phyloP scores from a whole-genome alignment of 495 filamentous ascomycete species.

The Aspergillus ostianus region DNA sequence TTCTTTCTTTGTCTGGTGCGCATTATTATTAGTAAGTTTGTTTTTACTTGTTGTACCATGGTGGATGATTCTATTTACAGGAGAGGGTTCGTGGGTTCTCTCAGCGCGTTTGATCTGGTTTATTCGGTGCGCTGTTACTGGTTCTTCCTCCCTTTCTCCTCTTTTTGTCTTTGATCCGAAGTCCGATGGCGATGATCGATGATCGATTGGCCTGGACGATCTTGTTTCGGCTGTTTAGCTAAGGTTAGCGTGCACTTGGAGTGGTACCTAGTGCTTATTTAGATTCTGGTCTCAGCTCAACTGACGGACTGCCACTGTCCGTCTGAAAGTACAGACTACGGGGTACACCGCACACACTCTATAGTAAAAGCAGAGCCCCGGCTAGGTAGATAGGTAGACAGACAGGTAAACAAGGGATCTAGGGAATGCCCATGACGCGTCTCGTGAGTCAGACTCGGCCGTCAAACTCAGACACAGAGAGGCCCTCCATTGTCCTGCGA shows the following conservation, averaged over 20 bases:
- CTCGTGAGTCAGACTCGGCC: background rate
- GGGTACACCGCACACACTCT: too few relatives aligned
- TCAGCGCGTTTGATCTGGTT: background rate
- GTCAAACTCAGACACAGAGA: background rate
- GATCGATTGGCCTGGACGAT: background rate
- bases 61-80: too few relatives aligned
- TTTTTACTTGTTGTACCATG: too few relatives aligned
- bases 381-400: too few relatives aligned
- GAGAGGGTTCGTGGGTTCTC: background rate
- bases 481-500: background rate
- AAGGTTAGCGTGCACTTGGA: background rate
- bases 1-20: too few relatives aligned
- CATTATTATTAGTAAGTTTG: too few relatives aligned
- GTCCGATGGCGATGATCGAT: background rate
- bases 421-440: background rate
- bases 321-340: background rate
- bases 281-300: too few relatives aligned
- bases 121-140: background rate
- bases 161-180: background rate
- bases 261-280: too few relatives aligned
- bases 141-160: background rate
- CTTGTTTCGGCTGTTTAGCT: background rate
- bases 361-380: too few relatives aligned
- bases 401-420: background rate
- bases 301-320: too few relatives aligned